Evolutionary conservation across 2,329 filamentous ascomycete species (phyloP), one percentile per base, ranked within the genome.

Genomic region (Tricladium varicosporioides): DNA sequence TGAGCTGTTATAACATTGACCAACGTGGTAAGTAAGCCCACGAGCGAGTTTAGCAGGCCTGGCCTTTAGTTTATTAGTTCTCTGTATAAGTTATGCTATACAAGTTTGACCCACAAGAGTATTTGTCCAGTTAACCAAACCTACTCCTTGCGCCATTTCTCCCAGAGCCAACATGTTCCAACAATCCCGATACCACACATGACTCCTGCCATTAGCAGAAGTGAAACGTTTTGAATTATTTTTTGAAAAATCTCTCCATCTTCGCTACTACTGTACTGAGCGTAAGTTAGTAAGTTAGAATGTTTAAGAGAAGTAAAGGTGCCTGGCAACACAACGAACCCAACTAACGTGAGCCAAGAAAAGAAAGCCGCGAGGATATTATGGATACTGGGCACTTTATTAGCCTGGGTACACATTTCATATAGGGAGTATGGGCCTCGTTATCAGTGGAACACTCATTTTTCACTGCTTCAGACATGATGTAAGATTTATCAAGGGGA

Each of bases 171-270:
- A 40, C 36, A 40, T 10, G 36, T 40, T 40, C 36, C 11, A 40
- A 40, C 9, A 40, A 40, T 40, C 36, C 36, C 11, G 11, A 40
- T 40, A 10, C 36, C 2, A 40, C n/a, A 40, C 36, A 40, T 40
- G 4, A 40, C 36, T 40, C 36, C 36, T 40, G 36, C 59, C 62
- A 68, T 49, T 64, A 14, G 63, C 64, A 51, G 63, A 63, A 50
- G 61, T 61, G 15, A 61, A 50, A 49, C 63, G 54, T 57, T 54
- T 15, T 48, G 13, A 22, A 48, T 43, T 11, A 27, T 48, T 36
- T 53, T 40, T 40, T 54, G 27, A 48, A 54, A 10, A 48, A 54
- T 40, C 43, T 54, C 33, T 54, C 51, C 42, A 18, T 22, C 43
- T 40, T 48, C 42, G n/a, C 43, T 54, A 27, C 42, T 48, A n/a